Evolutionary conservation across 129 eudicot species (phyloP).

Genomic region (Flaveria bidentis): DNA sequence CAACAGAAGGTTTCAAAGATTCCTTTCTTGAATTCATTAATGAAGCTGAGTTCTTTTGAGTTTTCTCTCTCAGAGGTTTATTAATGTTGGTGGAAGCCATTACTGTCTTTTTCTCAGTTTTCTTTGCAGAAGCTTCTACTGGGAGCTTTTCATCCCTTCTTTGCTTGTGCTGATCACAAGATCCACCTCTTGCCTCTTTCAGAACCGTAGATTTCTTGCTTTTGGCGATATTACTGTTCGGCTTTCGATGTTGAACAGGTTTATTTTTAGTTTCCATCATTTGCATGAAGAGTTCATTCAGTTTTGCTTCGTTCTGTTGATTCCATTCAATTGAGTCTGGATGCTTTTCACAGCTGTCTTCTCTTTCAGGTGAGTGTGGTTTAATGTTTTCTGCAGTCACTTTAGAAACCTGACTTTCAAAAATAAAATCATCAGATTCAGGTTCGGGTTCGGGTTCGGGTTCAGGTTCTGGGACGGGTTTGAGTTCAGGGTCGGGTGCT

Average conservation of each 20-base stretch:
- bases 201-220: constrained; percentile 29
- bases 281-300: constrained; percentile 68
- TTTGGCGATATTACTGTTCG: constrained; percentile 30
- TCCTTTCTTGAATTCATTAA: constrained; percentile 51
- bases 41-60: constrained; percentile 35
- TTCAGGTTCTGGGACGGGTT: constrained; percentile 10
- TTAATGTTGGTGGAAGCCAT: constrained; percentile 13
- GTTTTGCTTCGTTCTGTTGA: constrained; percentile 82
- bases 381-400: constrained; percentile 40
- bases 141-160: constrained; percentile 61
- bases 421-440: constrained; percentile 13
- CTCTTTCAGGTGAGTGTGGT: constrained; percentile 33
- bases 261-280: constrained; percentile 72
- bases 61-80: constrained; percentile 42
- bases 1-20: constrained; percentile 50
- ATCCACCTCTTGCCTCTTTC: constrained; percentile 54
- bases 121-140: constrained; percentile 50
- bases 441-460: constrained; percentile 17
- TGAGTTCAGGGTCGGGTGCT: constrained; percentile 30
- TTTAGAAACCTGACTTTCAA: constrained; percentile 18
- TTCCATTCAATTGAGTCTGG: constrained; percentile 78
- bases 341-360: constrained; percentile 54
- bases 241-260: constrained; percentile 40
- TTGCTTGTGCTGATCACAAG: constrained; percentile 59
- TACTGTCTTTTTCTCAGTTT: constrained; percentile 56